Evolutionary conservation across 2,329 filamentous ascomycete genomes (phyloP).

Genomic region (Graphilbum fragrans): DNA sequence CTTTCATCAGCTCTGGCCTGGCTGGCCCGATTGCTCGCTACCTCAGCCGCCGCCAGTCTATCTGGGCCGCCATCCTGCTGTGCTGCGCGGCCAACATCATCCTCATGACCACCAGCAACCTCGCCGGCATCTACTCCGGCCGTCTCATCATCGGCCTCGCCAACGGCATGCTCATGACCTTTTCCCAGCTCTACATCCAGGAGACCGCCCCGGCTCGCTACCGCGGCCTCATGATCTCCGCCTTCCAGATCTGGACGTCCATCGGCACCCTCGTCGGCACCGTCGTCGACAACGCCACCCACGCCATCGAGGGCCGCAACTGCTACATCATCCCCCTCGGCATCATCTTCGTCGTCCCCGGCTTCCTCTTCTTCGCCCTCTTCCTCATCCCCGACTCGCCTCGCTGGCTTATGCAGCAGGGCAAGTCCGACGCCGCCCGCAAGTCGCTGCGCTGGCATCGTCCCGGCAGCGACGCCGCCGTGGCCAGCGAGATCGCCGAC

Average conservation of each 20-base stretch:
- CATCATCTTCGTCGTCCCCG: constrained; percentile 25
- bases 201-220: constrained; percentile 18
- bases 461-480: constrained; percentile 14
- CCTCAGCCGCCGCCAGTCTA: constrained; percentile 21
- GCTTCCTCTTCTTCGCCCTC: constrained; percentile 21
- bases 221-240: constrained; percentile 22
- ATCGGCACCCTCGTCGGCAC: constrained; percentile 28
- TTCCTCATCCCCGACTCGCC: constrained; percentile 28
- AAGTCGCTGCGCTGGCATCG: constrained; percentile 22
- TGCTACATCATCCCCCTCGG: constrained; percentile 28
- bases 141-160: constrained; percentile 42
- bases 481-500: constrained; percentile 21
- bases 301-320: constrained; percentile 20
- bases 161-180: constrained; percentile 47
- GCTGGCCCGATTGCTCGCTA: constrained; percentile 24
- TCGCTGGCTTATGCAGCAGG: constrained; percentile 25
- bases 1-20: constrained; percentile 28
- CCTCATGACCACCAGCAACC: constrained; percentile 43
- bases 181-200: constrained; percentile 24
- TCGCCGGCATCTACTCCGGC: constrained; percentile 41
- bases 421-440: constrained; percentile 20
- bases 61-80: constrained; percentile 34
- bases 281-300: constrained; percentile 37
- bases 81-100: constrained; percentile 39
- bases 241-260: constrained; percentile 19